A percentile compares a stretch with the other conserved stretches of the same genome.
These are phyloP conservation scores for Scedosporium minutisporum DNA, from an alignment of 2,329 filamentous ascomycete genomes.

Conservation along the genomic window DNA sequence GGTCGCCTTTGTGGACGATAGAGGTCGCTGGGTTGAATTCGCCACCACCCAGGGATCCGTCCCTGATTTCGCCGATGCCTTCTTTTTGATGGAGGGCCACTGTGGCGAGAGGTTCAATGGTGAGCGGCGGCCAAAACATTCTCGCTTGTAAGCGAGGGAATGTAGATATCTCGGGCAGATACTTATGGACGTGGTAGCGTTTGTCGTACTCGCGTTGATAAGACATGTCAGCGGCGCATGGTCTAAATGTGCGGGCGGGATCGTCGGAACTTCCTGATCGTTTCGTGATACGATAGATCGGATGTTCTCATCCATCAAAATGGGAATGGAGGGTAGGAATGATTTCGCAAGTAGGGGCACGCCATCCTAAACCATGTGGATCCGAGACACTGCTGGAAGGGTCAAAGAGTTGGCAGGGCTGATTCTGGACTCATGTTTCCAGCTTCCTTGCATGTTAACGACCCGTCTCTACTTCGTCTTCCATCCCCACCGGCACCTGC, in stretches of 20 bases:
- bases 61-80: not conserved
- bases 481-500: conserved; percentile 43
- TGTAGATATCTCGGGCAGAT: not conserved
- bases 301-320: not conserved
- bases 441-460: not conserved
- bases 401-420: not conserved
- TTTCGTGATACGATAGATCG: not conserved
- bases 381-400: not conserved
- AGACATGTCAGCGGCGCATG: not conserved
- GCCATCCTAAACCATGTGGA: not conserved
- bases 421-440: not conserved
- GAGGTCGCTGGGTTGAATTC: not conserved
- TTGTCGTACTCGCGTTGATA: not conserved
- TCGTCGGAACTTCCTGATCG: not conserved
- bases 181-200: not conserved
- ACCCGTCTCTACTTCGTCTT: not conserved
- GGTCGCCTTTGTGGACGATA: not conserved
- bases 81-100: not conserved
- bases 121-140: not conserved
- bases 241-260: not conserved
- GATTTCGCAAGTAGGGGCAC: not conserved
- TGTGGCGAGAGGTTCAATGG: not conserved
- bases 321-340: not conserved
- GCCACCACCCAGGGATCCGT: not conserved
- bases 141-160: not conserved